These are phyloP conservation scores for Furcasterigmium furcatum DNA, from an alignment of 2,329 filamentous ascomycete species.

Conservation along the genomic window DNA sequence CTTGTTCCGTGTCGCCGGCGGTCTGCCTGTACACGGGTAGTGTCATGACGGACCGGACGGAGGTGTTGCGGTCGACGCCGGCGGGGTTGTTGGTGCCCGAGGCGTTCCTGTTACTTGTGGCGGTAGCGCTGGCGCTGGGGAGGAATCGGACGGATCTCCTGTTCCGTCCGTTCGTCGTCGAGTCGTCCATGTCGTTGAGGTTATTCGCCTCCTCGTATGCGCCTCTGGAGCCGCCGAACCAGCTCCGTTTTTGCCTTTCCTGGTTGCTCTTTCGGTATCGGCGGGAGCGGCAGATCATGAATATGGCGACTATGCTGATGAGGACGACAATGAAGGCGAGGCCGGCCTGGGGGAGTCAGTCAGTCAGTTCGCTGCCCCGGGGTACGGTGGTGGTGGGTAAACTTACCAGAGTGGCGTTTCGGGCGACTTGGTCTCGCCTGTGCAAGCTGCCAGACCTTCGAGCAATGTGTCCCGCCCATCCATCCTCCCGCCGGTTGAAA, in stretches of 20 bases:
- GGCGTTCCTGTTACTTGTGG: slow-evolving; percentile 24
- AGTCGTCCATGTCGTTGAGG: slow-evolving; percentile 19
- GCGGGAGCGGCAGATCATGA: slow-evolving; percentile 16
- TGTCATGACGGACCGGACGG: slow-evolving; percentile 90
- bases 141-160: slow-evolving; percentile 3
- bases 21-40: slow-evolving; percentile 78
- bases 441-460: not conserved
- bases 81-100: slow-evolving; percentile 15
- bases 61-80: slow-evolving; percentile 75
- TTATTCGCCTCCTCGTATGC: slow-evolving; percentile 26
- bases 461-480: slow-evolving; percentile 3
- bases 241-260: slow-evolving; percentile 5
- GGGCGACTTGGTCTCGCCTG: slow-evolving; percentile 1
- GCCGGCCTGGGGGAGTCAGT: slow-evolving; percentile 17
- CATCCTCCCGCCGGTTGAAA: not conserved
- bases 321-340: slow-evolving; percentile 17
- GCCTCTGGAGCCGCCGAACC: slow-evolving; percentile 2
- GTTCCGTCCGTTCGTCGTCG: slow-evolving; percentile 3
- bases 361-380: not conserved
- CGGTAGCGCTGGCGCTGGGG: not conserved
- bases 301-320: slow-evolving; percentile 14
- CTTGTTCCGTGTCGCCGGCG: slow-evolving; percentile 72
- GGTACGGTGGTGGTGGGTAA: not conserved
- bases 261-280: slow-evolving; percentile 27
- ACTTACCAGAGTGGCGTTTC: slow-evolving; percentile 11